Evolutionary conservation across 208 protist genomes (phyloP).

Genomic region (Herpetomonas tarakana): DNA sequence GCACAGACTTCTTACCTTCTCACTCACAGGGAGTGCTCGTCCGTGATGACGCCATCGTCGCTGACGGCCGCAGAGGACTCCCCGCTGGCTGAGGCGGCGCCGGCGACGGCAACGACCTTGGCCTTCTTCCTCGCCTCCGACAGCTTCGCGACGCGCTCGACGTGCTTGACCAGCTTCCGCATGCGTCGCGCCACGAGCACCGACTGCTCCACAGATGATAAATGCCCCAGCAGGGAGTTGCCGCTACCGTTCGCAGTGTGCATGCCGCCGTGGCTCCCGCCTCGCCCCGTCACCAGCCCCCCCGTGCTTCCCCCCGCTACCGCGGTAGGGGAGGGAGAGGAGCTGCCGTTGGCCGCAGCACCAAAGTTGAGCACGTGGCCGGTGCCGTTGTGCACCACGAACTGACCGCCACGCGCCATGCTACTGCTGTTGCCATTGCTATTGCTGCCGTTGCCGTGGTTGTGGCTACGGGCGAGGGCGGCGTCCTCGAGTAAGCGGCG

Average conservation of each 20-base stretch:
- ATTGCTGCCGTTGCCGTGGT: conserved; percentile 8
- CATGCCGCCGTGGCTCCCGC: not conserved
- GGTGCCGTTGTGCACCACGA: not conserved
- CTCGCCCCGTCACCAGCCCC: not conserved
- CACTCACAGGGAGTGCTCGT: not conserved
- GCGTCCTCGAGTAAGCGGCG: conserved; percentile 48
- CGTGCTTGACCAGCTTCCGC: conserved; percentile 78
- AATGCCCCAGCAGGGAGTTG: conserved; percentile 18
- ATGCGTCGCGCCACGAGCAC: conserved; percentile 78
- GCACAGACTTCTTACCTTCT: no score
- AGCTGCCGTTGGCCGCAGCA: not conserved
- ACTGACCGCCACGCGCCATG: not conserved
- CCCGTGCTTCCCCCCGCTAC: not conserved
- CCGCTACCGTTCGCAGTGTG: not conserved
- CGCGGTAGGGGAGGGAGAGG: no score
- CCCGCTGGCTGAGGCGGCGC: not conserved
- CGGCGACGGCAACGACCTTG: conserved; percentile 13
- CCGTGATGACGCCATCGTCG: not conserved
- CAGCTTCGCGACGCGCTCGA: conserved; percentile 64
- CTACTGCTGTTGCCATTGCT: not conserved
- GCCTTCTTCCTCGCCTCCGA: conserved; percentile 38
- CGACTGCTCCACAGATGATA: conserved; percentile 62
- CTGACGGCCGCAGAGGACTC: not conserved
- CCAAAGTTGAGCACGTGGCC: conserved; percentile 4
- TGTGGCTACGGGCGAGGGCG: conserved; percentile 9